These are phyloP conservation scores for Colletotrichum spaethianum DNA, from an alignment of 2,329 filamentous ascomycete genomes.

Conservation along the genomic window DNA sequence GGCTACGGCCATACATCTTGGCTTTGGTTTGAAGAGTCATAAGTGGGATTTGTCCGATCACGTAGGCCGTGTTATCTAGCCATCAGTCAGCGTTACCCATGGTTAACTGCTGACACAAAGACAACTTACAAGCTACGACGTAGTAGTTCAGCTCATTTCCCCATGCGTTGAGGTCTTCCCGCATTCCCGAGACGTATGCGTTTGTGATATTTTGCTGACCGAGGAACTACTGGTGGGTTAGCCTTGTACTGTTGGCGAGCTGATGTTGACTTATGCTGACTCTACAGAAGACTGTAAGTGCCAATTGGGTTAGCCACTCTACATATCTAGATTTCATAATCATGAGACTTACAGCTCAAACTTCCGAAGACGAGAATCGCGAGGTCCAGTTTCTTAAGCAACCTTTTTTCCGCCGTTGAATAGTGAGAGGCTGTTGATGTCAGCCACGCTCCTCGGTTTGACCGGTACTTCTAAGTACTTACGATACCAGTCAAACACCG, in stretches of 20 bases:
- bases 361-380: conserved; percentile 41
- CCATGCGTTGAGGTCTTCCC: conserved; percentile 46
- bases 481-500: conserved; percentile 51
- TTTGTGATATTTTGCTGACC: conserved; percentile 48
- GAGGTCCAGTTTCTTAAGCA: conserved; percentile 47
- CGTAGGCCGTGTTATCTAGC: conserved; percentile 46
- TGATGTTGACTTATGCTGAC: background rate
- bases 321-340: background rate
- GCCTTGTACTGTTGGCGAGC: rapidly evolving
- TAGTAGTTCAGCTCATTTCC: conserved; percentile 48
- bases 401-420: conserved; percentile 44
- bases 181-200: conserved; percentile 48
- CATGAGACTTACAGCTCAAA: conserved; percentile 44
- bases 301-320: background rate
- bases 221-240: conserved; percentile 43
- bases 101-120: rapidly evolving
- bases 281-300: conserved; percentile 27
- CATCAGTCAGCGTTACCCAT: conserved; percentile 12
- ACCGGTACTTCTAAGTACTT: conserved; percentile 14
- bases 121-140: conserved; percentile 36
- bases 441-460: background rate
- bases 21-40: conserved; percentile 49
- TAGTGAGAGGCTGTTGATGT: conserved; percentile 45
- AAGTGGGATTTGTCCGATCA: conserved; percentile 49
- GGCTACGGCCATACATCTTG: conserved; percentile 41